Conservation (phyloP, 2,329 filamentous ascomycete species). For the Boeremia exigua region DNA sequence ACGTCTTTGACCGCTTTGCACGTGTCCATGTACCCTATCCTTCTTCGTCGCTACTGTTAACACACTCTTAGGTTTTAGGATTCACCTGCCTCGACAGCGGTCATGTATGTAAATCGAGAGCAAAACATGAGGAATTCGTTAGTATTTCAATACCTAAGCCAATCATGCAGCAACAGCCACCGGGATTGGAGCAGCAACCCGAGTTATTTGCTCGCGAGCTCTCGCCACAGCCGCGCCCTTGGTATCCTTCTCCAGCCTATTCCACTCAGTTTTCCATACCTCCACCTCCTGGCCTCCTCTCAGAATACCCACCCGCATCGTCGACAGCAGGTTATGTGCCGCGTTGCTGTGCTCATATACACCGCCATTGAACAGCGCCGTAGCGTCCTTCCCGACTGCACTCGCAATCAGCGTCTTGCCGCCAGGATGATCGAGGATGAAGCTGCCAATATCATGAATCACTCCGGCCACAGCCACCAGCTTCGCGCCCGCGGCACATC, state of each 20-base stretch:
- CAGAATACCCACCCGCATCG: conserved; percentile 48
- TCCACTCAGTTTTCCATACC: conserved; percentile 44
- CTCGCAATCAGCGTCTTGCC: conserved; percentile 46
- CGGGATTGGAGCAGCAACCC: conserved; percentile 74
- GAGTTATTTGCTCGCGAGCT: conserved; percentile 81
- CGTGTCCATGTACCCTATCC: too few relatives aligned
- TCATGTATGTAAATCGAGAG: too few relatives aligned
- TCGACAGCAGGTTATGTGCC: conserved; percentile 49
- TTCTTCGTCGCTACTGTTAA: too few relatives aligned
- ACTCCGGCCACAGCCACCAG: conserved; percentile 48
- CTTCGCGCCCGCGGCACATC: conserved; percentile 36
- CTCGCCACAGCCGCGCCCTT: conserved; percentile 78
- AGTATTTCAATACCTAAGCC: background rate
- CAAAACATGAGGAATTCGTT: too few relatives aligned
- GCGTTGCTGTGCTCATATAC: conserved; percentile 50
- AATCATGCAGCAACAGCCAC: conserved; percentile 79
- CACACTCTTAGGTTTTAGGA: too few relatives aligned
- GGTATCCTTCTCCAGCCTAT: conserved; percentile 72
- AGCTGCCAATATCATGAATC: conserved; percentile 47
- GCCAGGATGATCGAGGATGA: conserved; percentile 48
- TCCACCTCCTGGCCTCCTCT: conserved; percentile 50
- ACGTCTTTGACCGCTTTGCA: too few relatives aligned
- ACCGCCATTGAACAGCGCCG: conserved; percentile 49
- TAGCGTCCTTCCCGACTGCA: conserved; percentile 49
- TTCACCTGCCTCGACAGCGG: too few relatives aligned